Conservation (phyloP, 2,329 filamentous ascomycete species). For the Trichoderma sp. region DNA sequence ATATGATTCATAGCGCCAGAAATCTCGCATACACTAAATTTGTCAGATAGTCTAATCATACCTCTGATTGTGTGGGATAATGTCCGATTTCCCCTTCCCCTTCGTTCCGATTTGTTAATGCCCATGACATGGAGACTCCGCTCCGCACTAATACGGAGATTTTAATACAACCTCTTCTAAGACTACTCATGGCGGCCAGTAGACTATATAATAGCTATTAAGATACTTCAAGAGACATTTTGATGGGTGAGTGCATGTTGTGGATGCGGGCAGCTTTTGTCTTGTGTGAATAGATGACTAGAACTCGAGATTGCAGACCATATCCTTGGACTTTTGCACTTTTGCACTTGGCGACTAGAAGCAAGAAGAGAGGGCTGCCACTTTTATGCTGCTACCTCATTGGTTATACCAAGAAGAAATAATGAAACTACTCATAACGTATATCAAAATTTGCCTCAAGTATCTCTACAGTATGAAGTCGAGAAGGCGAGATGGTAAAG, state of each 20-base stretch:
- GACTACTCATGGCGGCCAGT: background rate
- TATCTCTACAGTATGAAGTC: background rate
- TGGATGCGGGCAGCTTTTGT: too few relatives aligned
- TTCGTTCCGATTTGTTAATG: background rate
- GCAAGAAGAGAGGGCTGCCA: background rate
- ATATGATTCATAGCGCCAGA: background rate
- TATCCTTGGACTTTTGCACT: too few relatives aligned
- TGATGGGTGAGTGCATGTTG: background rate
- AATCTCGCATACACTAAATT: background rate
- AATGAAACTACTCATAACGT: background rate
- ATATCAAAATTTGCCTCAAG: background rate
- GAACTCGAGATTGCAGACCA: too few relatives aligned
- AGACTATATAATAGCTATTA: background rate
- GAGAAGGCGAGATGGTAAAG: background rate
- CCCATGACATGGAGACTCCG: background rate
- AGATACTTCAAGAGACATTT: background rate
- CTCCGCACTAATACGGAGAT: background rate
- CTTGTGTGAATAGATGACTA: too few relatives aligned
- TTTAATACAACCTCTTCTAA: background rate
- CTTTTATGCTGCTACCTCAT: background rate
- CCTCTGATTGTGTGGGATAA: background rate
- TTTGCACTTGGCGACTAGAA: too few relatives aligned
- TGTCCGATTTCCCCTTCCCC: background rate
- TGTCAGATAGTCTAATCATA: background rate
- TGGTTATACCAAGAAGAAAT: background rate